Evolutionary conservation across 2,329 filamentous ascomycete genomes (phyloP).

Genomic region (Talaromyces islandicus): DNA sequence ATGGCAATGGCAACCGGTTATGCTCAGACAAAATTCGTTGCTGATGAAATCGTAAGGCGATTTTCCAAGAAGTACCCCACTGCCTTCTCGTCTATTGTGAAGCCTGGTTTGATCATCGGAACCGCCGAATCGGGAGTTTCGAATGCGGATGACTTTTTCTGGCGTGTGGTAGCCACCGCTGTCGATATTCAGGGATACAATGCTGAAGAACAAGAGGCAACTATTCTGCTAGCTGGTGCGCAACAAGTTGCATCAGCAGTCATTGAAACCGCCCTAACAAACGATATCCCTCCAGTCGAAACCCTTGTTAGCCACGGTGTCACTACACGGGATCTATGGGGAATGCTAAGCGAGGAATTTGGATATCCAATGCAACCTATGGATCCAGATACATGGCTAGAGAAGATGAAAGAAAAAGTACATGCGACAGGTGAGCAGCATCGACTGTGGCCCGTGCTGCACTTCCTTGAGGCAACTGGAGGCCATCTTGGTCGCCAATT

Average conservation of each 20-base stretch:
- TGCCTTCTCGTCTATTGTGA: constrained; percentile 60
- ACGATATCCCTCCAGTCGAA: neutral
- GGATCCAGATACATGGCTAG: neutral
- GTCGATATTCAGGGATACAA: neutral
- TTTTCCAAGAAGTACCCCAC: constrained; percentile 5
- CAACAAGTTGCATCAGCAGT: neutral
- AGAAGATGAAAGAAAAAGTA: neutral
- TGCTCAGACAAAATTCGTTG: constrained; percentile 83
- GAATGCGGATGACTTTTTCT: constrained; percentile 75
- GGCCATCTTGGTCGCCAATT: neutral
- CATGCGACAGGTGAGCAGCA: constrained; percentile 4
- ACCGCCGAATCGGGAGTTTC: constrained; percentile 57
- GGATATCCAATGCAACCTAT: neutral
- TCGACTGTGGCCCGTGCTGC: constrained; percentile 9
- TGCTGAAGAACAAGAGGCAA: neutral
- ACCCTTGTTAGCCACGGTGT: neutral
- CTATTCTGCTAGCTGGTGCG: neutral
- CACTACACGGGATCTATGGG: neutral
- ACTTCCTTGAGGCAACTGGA: constrained; percentile 7
- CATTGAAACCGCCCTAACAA: neutral
- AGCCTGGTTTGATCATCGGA: constrained; percentile 80
- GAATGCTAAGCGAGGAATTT: neutral
- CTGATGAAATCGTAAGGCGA: constrained; percentile 65
- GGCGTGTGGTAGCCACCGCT: constrained; percentile 9
- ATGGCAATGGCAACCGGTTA: constrained; percentile 70